Evolutionary conservation across 768 basidiomycete genomes (phyloP).

Genomic region (Inosperma sp.): DNA sequence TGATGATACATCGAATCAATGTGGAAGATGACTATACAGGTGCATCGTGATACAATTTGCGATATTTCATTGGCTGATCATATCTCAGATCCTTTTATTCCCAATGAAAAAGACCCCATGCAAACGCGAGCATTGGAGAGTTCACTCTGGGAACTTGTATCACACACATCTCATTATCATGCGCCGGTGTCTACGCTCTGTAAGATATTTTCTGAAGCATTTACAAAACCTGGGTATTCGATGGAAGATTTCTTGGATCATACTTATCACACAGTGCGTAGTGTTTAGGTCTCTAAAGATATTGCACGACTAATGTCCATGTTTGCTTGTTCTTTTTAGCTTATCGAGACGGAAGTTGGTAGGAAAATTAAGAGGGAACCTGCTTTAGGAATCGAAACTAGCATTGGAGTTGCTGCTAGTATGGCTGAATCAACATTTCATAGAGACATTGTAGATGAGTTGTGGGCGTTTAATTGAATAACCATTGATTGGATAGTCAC

Average conservation of each 20-base stretch:
- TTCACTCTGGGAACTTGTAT: slow-evolving; percentile 88
- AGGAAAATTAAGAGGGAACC: slow-evolving; percentile 80
- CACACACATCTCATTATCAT: slow-evolving; percentile 80
- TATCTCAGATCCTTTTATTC: slow-evolving; percentile 57
- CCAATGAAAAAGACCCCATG: slow-evolving; percentile 65
- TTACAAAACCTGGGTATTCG: slow-evolving; percentile 87
- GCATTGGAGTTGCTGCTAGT: slow-evolving; percentile 5
- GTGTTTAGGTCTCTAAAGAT: not conserved
- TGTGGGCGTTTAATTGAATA: slow-evolving; percentile 44
- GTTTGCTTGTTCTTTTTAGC: slow-evolving; percentile 38
- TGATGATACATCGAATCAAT: slow-evolving; percentile 76
- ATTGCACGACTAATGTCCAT: not conserved
- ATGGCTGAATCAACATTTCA: slow-evolving; percentile 2
- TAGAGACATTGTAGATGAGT: slow-evolving; percentile 39
- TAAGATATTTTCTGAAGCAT: slow-evolving; percentile 83
- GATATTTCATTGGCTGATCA: not conserved
- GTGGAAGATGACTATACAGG: slow-evolving; percentile 34
- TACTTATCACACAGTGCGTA: slow-evolving; percentile 72
- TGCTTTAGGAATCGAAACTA: slow-evolving; percentile 44
- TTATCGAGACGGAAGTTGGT: slow-evolving; percentile 80
- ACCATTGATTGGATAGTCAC: no score
- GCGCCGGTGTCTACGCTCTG: slow-evolving; percentile 81
- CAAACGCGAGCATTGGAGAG: slow-evolving; percentile 77
- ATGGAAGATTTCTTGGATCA: slow-evolving; percentile 98
- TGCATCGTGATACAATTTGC: not conserved